Evolutionary conservation across 495 filamentous ascomycete species (phyloP).

Genomic region (Hapsidospora chrysogenum): DNA sequence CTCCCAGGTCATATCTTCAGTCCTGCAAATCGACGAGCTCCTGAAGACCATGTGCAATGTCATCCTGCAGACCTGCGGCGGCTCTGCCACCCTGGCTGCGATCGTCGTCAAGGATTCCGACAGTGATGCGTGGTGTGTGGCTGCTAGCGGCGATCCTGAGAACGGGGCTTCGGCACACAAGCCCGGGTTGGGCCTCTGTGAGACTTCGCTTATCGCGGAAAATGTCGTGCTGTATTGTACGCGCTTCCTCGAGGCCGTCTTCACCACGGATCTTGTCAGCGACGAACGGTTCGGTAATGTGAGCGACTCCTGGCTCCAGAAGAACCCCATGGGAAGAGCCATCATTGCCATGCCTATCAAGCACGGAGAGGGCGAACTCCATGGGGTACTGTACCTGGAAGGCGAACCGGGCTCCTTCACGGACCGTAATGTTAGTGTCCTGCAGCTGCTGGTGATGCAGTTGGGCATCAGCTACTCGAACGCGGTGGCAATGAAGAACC

Average conservation of each 20-base stretch:
- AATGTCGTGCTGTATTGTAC: slow-evolving; percentile 70
- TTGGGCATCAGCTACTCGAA: slow-evolving; percentile 81
- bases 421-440: slow-evolving; percentile 69
- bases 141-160: slow-evolving; percentile 57
- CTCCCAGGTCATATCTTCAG: slow-evolving; percentile 80
- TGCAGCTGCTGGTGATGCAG: slow-evolving; percentile 77
- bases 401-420: slow-evolving; percentile 75
- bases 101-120: slow-evolving; percentile 63
- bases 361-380: slow-evolving; percentile 37
- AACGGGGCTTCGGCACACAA: slow-evolving; percentile 43
- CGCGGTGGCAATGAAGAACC: slow-evolving; percentile 64
- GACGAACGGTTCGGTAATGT: slow-evolving; percentile 83
- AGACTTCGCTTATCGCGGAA: slow-evolving; percentile 45
- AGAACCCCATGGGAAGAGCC: slow-evolving; percentile 54
- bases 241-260: slow-evolving; percentile 69
- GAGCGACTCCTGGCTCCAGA: slow-evolving; percentile 46
- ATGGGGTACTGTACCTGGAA: slow-evolving; percentile 70
- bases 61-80: slow-evolving; percentile 71
- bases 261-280: slow-evolving; percentile 63
- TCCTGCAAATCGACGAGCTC: slow-evolving; percentile 68
- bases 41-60: slow-evolving; percentile 82
- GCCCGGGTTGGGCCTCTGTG: slow-evolving; percentile 49
- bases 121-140: slow-evolving; percentile 49
- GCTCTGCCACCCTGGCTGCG: slow-evolving; percentile 57
- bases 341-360: slow-evolving; percentile 77